Percentiles rank a stretch among this genome's conserved stretches.
Evolutionary conservation across 129 eudicot genomes (phyloP).

Genomic region (Flaveria bidentis): DNA sequence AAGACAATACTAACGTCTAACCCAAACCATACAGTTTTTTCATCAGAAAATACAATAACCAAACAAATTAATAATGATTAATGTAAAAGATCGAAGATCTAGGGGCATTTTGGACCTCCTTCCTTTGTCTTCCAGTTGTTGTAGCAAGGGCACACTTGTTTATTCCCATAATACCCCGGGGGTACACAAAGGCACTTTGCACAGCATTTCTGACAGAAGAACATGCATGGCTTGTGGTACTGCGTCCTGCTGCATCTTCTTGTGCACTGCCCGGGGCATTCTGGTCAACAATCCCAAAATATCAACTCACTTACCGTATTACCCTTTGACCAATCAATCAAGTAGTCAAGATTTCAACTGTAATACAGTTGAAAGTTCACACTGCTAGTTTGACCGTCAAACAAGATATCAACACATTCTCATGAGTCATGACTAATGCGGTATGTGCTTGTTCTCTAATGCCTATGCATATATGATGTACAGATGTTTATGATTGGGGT

Average conservation of each 20-base stretch:
- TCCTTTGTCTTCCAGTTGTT: constrained; percentile 94
- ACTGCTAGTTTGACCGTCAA: constrained; percentile 20
- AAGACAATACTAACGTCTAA: not conserved
- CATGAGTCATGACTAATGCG: not conserved
- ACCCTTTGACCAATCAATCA: constrained; percentile 20
- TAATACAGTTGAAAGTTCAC: constrained; percentile 3
- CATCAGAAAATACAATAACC: not conserved
- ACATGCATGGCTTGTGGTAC: constrained; percentile 84
- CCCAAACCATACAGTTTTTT: not conserved
- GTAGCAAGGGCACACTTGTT: constrained; percentile 88
- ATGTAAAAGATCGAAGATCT: not conserved
- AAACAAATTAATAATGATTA: not conserved
- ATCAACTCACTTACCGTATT: not conserved
- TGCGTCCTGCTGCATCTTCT: constrained; percentile 79
- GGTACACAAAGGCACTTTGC: constrained; percentile 85
- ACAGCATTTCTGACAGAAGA: constrained; percentile 85
- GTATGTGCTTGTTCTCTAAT: not conserved
- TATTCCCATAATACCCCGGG: constrained; percentile 81
- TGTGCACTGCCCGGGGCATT: constrained; percentile 66
- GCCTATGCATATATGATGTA: not conserved
- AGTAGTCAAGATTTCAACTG: constrained; percentile 10
- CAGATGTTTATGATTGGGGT: not conserved
- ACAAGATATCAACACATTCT: not conserved
- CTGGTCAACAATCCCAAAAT: constrained; percentile 39
- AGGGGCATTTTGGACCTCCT: constrained; percentile 94